Percentiles rank a stretch among this genome's conserved stretches.
Conservation (phyloP, 176 grass and related monocot species). For the Chrysopogon serrulatus region DNA sequence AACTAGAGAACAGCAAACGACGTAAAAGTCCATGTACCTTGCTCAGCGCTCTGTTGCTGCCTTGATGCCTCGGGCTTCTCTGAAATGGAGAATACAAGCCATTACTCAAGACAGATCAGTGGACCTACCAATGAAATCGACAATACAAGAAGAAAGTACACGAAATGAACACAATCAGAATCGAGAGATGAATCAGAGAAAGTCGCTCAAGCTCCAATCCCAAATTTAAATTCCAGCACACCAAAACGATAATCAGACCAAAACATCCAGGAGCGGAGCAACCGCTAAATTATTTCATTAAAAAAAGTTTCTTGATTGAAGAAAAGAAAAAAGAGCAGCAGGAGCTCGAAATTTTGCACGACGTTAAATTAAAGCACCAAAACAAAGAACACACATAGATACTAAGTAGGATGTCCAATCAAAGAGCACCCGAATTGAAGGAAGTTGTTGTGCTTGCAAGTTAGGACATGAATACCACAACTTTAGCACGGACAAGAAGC, state of each 20-base stretch:
- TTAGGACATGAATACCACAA: background rate
- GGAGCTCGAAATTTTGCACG: background rate
- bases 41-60: conserved; percentile 46
- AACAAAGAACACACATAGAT: background rate
- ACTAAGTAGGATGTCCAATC: background rate
- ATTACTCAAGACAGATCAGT: conserved; percentile 8
- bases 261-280: background rate
- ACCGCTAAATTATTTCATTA: background rate
- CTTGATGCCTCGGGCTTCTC: conserved; percentile 61
- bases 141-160: background rate
- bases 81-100: conserved; percentile 36
- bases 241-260: background rate
- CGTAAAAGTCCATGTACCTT: conserved; percentile 47
- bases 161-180: background rate
- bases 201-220: background rate
- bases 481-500: background rate
- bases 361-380: conserved; percentile 1
- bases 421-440: background rate
- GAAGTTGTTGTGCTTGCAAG: background rate
- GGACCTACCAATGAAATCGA: background rate
- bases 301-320: background rate
- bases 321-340: background rate
- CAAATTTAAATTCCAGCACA: background rate
- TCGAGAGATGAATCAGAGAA: background rate
- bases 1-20: background rate